Percentiles rank a stretch among this genome's conserved stretches.
phyloP scores from a whole-genome alignment of 1,139 yeast species.

The Waltiozyma sp. region DNA sequence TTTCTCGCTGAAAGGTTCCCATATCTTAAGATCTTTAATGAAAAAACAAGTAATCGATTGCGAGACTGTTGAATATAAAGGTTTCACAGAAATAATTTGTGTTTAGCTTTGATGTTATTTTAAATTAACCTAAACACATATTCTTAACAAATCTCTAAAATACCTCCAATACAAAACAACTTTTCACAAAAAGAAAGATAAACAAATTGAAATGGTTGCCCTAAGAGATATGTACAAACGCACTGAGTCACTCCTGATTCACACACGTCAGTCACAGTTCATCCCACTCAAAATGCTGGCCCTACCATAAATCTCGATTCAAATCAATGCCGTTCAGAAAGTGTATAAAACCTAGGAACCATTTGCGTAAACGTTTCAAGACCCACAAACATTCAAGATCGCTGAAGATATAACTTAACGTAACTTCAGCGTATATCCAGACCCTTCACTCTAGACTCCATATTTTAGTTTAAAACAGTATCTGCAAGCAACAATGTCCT shows the following conservation, averaged over 20 bases:
- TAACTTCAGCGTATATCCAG: conserved; percentile 5
- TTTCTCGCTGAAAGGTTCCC: neutral
- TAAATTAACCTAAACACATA: no score
- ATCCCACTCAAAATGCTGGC: neutral
- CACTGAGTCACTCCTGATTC: neutral
- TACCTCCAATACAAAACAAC: no score
- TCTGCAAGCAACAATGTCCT: neutral
- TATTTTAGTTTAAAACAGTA: no score
- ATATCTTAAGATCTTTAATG: neutral
- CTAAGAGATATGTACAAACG: neutral
- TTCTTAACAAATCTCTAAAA: no score
- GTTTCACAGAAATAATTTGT: no score
- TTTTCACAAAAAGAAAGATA: no score
- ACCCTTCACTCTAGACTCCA: neutral
- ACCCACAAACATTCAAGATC: neutral
- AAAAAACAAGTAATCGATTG: neutral
- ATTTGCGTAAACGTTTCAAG: neutral
- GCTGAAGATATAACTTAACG: neutral
- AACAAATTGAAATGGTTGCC: neutral
- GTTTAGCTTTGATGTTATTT: no score
- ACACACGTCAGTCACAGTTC: no score
- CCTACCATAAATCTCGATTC: neutral
- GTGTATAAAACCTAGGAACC: neutral
- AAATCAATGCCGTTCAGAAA: neutral
- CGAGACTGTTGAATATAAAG: no score